Evolutionary conservation across 2,329 filamentous ascomycete species (phyloP).

Genomic region (Calonectria hongkongensis): DNA sequence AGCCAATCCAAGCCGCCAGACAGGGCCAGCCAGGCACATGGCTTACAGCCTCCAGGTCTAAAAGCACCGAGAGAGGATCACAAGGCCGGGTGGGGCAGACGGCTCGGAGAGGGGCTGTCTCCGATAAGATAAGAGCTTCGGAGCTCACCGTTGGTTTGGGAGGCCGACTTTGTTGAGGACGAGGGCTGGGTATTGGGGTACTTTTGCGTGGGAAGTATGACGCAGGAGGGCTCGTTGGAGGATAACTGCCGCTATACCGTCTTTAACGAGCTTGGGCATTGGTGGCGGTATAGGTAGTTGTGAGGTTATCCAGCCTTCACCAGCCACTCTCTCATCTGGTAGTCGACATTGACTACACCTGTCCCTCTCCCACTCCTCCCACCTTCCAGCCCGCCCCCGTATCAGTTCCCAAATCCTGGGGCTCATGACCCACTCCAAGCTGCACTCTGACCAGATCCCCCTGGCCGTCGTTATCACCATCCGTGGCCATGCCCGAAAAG

Average conservation of each 20-base stretch:
- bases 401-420: constrained; percentile 26
- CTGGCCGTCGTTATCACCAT: constrained; percentile 29
- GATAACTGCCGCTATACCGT: neutral
- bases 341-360: neutral
- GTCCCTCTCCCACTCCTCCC: neutral
- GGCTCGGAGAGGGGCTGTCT: constrained; percentile 48
- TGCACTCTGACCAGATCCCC: constrained; percentile 10
- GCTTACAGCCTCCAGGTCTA: constrained; percentile 30
- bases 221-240: neutral
- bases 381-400: neutral
- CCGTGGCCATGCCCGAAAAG: constrained; percentile 14
- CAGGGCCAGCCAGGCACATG: constrained; percentile 35
- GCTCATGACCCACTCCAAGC: constrained; percentile 23
- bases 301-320: neutral
- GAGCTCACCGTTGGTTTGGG: constrained; percentile 51
- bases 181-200: neutral
- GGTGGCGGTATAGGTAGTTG: neutral
- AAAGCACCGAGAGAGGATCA: constrained; percentile 36
- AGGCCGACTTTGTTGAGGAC: constrained; percentile 19
- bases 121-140: constrained; percentile 57
- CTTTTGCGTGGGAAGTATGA: neutral
- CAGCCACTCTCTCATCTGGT: neutral
- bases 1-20: constrained; percentile 5
- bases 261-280: neutral
- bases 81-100: constrained; percentile 43